A percentile compares a stretch with the other conserved stretches of the same genome.
These are phyloP conservation scores for Talaromyces rugulosus DNA, from an alignment of 2,329 filamentous ascomycete species.

Conservation along the genomic window DNA sequence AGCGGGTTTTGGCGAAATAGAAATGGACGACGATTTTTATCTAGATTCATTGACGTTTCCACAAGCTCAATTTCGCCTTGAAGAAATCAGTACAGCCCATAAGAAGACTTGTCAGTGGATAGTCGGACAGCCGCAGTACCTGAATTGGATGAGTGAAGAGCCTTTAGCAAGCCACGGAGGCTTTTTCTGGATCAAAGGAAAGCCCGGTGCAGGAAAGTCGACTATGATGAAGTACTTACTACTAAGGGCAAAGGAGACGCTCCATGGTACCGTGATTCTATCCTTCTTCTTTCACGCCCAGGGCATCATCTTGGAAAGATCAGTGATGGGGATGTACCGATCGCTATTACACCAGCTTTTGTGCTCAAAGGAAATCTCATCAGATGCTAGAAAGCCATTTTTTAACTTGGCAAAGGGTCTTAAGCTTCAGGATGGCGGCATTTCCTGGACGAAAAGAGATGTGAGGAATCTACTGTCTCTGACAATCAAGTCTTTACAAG, in stretches of 20 bases:
- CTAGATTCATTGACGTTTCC: no score
- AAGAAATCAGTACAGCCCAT: not conserved
- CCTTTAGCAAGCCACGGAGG: constrained; percentile 21
- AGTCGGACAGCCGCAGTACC: constrained; percentile 2
- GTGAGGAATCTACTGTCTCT: constrained; percentile 18
- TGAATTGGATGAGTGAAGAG: constrained; percentile 32
- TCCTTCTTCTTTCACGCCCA: constrained; percentile 32
- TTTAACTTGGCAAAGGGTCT: not conserved
- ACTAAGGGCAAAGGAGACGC: constrained; percentile 4
- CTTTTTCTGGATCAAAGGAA: constrained; percentile 38
- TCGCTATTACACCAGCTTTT: constrained; percentile 26
- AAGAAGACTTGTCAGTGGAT: constrained; percentile 10
- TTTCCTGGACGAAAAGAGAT: constrained; percentile 21
- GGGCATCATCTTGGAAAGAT: constrained; percentile 21
- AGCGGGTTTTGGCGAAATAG: no score
- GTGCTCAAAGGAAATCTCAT: constrained; percentile 19
- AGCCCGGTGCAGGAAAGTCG: constrained; percentile 35
- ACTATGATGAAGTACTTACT: constrained; percentile 31
- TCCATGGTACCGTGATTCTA: not conserved
- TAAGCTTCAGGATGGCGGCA: constrained; percentile 16
- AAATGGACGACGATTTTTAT: no score
- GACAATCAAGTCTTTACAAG: constrained; percentile 9
- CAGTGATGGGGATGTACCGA: constrained; percentile 24
- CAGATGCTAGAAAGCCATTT: not conserved
- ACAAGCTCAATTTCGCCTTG: no score